A percentile compares a stretch with the other conserved stretches of the same genome.
phyloP scores from a whole-genome alignment of 345 rosid species.

The Melastoma malabathricum region DNA sequence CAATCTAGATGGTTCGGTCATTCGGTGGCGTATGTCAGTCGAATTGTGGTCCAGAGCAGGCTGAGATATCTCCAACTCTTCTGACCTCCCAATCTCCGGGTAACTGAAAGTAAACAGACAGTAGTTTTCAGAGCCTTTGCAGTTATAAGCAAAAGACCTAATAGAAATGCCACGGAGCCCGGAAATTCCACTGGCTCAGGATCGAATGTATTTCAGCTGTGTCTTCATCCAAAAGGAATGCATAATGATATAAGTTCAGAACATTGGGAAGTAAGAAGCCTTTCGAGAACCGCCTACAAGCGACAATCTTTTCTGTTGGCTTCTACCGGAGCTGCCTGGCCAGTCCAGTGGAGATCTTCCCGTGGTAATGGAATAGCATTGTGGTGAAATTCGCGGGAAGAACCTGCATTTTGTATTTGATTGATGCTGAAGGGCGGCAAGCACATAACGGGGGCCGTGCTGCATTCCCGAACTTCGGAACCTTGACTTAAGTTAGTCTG shows the following conservation, averaged over 20 bases:
- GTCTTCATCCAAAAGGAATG: constrained; percentile 98
- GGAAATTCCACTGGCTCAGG: constrained; percentile 17
- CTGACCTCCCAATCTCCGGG: constrained; percentile 53
- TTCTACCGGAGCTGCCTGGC: constrained; percentile 20
- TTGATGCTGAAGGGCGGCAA: too few species aligned
- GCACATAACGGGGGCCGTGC: too few species aligned
- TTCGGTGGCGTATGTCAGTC: constrained; percentile 84
- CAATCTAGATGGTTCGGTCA: constrained; percentile 66
- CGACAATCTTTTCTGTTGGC: neutral
- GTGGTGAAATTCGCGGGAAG: constrained; percentile 77
- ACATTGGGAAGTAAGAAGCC: constrained; percentile 91
- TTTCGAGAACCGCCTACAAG: constrained; percentile 91
- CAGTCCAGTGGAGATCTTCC: constrained; percentile 77
- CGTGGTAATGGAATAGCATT: constrained; percentile 81
- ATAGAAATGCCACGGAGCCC: constrained; percentile 1
- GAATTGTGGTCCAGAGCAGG: constrained; percentile 93
- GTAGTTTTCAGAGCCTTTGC: neutral
- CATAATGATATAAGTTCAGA: constrained; percentile 65
- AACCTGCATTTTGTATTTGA: constrained; percentile 60
- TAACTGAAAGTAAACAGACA: constrained; percentile 32
- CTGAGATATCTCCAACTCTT: constrained; percentile 92
- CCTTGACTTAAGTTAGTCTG: too few species aligned
- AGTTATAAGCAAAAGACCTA: neutral
- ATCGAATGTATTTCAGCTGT: constrained; percentile 62
- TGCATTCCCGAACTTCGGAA: too few species aligned